These are phyloP conservation scores for Sugiyamaella grinbergsii DNA, from an alignment of 1,139 yeast species.

Conservation along the genomic window DNA sequence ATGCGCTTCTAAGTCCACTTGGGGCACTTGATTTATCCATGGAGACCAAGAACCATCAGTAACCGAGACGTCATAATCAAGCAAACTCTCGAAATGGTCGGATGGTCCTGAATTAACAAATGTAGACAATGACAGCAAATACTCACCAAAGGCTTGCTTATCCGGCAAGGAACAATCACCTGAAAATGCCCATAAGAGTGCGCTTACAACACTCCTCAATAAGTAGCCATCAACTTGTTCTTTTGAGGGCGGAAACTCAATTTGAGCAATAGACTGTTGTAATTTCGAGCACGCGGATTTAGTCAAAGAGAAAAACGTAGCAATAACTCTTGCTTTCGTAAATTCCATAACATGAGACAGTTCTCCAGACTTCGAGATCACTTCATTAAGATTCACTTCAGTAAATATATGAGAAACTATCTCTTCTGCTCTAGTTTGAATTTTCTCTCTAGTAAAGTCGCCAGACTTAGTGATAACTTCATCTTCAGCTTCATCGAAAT, in stretches of 20 bases:
- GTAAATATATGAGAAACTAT: conserved; percentile 24
- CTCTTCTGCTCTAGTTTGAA: conserved; percentile 21
- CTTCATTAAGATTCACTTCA: conserved; percentile 27
- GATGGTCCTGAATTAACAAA: conserved; percentile 30
- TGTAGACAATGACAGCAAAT: conserved; percentile 38
- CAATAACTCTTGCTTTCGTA: conserved; percentile 46
- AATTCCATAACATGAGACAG: conserved; percentile 59
- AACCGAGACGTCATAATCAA: conserved; percentile 53
- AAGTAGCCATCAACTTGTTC: conserved; percentile 40
- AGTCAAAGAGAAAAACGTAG: conserved; percentile 44
- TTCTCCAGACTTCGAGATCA: conserved; percentile 34
- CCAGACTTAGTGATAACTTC: conserved; percentile 28
- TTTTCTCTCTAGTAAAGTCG: conserved; percentile 22
- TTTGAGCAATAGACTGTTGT: conserved; percentile 13
- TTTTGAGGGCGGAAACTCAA: conserved; percentile 35
- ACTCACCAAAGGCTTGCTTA: conserved; percentile 47
- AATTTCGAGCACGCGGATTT: conserved; percentile 33
- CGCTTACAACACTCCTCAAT: conserved; percentile 47
- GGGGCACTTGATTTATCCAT: conserved; percentile 51
- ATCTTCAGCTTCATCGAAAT: conserved; percentile 37
- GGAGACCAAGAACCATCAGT: conserved; percentile 54
- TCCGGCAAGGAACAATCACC: conserved; percentile 56
- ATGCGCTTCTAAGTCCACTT: conserved; percentile 59
- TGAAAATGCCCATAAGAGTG: conserved; percentile 68
- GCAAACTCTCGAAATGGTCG: conserved; percentile 23